Base-by-base conservation (phyloP, 345 rosid species). In the Jatropha curcas region DNA sequence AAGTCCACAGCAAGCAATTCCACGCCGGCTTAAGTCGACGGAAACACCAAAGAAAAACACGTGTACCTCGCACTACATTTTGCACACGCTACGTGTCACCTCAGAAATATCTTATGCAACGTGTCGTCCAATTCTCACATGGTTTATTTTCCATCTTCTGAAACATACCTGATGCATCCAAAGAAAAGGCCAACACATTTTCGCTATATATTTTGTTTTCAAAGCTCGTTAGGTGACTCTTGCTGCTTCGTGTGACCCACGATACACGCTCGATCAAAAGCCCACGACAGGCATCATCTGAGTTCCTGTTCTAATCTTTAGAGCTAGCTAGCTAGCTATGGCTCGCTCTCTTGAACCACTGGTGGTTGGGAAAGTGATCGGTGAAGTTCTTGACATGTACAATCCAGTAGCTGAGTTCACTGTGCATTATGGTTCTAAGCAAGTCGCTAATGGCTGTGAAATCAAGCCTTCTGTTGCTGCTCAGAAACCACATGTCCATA, bases 321-420 rank as follows among this genome's bases (percentile, higher is more conserved):
- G n/a, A n/a, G n/a, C n/a, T n/a, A n/a, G n/a, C n/a, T n/a, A n/a
- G n/a, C 14, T 20, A 16, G 8, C 31, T 22, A 31, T 81, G 84
- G 74, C 66, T 6, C 37, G 82, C 30, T 67, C 77, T 19, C 63
- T 71, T 4, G 84, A 78, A 39, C 77, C 82, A 19, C 72, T 81
- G 55, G 74, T 77, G 6, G 79, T 77, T 2, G 79, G 82, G 24
- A 55, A 67, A 71, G 84, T 81, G 48, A 81, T 81, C 66, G 84
- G 82, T 50, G 84, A 81, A 20, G 84, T 81, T 51, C 76, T 81
- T 17, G 82, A 81, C 59, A 48, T 57, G 74, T 81, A 74, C 56
- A 57, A 14, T 22, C 79, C 77, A 9, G 33, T 57, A 0, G 39
- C 60, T 3, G 79, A 67, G 46, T 60, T 81, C 25, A 67, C 61